Base-by-base conservation (phyloP, 1,284 basidiomycete genomes). In the Leucocoprinus gongylophorus region DNA sequence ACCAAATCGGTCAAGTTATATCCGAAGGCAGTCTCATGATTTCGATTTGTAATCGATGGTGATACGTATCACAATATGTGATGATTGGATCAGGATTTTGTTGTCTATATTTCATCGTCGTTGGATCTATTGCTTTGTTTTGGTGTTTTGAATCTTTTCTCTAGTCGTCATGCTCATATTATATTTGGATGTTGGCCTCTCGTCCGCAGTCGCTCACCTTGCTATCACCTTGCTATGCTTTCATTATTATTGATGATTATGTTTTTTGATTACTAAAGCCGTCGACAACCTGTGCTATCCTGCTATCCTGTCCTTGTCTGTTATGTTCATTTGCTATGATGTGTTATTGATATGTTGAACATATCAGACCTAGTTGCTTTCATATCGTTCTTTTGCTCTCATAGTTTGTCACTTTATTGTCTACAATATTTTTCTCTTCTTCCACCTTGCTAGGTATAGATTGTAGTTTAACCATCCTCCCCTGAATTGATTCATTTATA, bases 361-460 rank as follows among this genome's bases (percentile, higher is more conserved):
- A 38, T 38, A 10, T n/a, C 8, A 9, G 9, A 33, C 15, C 9
- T 13, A 13, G 32, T 33, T 37, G 35, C n/a, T 37, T 17, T 37
- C 35, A 17, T 37, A 37, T n/a, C 17, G 1, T 2, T 45, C 20
- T 30, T 1, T 17, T 9, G 9, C 8, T 43, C 21, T 26, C 15
- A 23, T 43, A 9, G 7, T 43, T 5, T 43, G 41, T 23, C 18
- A 3, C 26, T 12, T 32, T 10, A 9, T 33, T 46, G 9, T 33
- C 20, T 9, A n/a, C 20, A 18, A 12, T n/a, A 10, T 12, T 21
- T 18, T 30, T 33, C 33, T n/a, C 20, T 6, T 10, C 10, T 13
- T 9, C 17, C 17, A 39, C 37, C 33, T 46, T 15, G n/a, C 32
- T 35, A 29, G 43, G 43, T 50, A 43, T 43, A 43, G 48, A 43